These are phyloP conservation scores for Schizophyllum commune DNA, from an alignment of 1,284 basidiomycete species.

Conservation along the genomic window DNA sequence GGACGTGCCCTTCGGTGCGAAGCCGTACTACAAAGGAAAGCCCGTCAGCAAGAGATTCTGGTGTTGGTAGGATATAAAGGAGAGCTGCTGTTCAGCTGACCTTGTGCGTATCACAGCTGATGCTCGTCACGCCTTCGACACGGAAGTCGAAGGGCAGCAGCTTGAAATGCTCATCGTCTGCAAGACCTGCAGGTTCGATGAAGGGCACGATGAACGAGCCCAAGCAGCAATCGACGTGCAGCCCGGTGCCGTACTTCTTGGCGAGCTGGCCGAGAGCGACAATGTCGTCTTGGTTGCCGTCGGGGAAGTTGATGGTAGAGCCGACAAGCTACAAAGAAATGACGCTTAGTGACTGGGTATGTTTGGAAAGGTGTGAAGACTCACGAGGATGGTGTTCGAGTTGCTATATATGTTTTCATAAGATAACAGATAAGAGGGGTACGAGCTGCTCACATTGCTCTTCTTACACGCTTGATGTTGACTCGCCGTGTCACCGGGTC, in stretches of 20 bases:
- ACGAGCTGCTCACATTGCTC: constrained; percentile 70
- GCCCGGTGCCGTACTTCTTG: constrained; percentile 65
- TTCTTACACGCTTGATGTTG: constrained; percentile 66
- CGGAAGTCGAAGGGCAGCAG: constrained; percentile 77
- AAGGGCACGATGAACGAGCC: constrained; percentile 92
- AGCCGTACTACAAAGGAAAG: constrained; percentile 60
- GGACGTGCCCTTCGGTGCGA: constrained; percentile 75
- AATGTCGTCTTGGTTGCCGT: constrained; percentile 89
- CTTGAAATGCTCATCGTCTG: constrained; percentile 41
- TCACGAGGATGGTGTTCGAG: constrained; percentile 73
- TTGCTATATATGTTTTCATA: constrained; percentile 40
- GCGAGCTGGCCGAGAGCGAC: constrained; percentile 75
- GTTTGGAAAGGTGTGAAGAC: constrained; percentile 8
- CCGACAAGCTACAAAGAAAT: constrained; percentile 63
- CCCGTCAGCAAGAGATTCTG: too few relatives aligned
- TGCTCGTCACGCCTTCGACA: constrained; percentile 83
- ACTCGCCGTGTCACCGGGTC: constrained; percentile 77
- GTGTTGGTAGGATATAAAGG: too few relatives aligned
- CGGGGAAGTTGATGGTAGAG: constrained; percentile 88
- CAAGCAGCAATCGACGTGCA: constrained; percentile 93
- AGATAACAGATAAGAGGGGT: neutral
- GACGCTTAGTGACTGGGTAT: neutral
- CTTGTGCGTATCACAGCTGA: constrained; percentile 92
- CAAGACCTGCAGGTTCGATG: constrained; percentile 56
- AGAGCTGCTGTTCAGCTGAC: constrained; percentile 28